A percentile compares a stretch with the other conserved stretches of the same genome.
Conservation (phyloP, 352 stramenopile species). For the Globisporangium viniferum region DNA sequence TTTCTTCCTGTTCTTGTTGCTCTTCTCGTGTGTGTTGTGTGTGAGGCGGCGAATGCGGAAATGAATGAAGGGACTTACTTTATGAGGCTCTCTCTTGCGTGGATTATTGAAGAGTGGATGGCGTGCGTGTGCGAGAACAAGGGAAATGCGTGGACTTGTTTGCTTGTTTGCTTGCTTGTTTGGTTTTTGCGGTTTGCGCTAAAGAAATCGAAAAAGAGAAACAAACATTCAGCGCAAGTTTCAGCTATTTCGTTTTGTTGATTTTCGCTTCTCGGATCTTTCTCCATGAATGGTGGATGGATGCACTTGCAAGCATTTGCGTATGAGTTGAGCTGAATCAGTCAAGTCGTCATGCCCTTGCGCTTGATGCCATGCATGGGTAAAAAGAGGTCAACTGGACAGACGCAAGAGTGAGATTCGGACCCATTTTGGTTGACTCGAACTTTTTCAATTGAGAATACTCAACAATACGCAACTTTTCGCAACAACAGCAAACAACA, state of each 20-base stretch:
- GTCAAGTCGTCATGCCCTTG: slow-evolving; percentile 7
- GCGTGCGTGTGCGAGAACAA: not conserved
- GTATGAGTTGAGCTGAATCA: not conserved
- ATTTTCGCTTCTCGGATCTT: not conserved
- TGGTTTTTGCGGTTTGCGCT: not conserved
- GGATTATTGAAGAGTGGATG: slow-evolving; percentile 5
- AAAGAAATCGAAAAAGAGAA: slow-evolving; percentile 3
- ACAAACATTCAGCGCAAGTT: slow-evolving; percentile 3
- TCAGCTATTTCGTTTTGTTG: slow-evolving; percentile 1
- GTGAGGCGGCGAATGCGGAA: slow-evolving; percentile 1
- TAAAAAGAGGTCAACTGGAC: not conserved
- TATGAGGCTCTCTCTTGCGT: not conserved
- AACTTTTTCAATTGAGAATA: too few species aligned
- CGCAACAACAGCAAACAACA: too few species aligned
- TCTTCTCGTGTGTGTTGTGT: not conserved
- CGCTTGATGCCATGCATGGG: not conserved
- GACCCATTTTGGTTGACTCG: not conserved
- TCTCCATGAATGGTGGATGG: not conserved
- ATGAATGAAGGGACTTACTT: not conserved
- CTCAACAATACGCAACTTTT: too few species aligned
- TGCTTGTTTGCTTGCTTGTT: not conserved
- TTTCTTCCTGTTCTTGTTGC: not conserved
- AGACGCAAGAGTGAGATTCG: not conserved
- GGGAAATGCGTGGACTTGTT: not conserved
- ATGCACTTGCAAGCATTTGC: too few species aligned